A percentile compares a stretch with the other conserved stretches of the same genome.
These are phyloP conservation scores for Colletotrichum tofieldiae DNA, from an alignment of 2,329 filamentous ascomycete genomes.

Conservation along the genomic window DNA sequence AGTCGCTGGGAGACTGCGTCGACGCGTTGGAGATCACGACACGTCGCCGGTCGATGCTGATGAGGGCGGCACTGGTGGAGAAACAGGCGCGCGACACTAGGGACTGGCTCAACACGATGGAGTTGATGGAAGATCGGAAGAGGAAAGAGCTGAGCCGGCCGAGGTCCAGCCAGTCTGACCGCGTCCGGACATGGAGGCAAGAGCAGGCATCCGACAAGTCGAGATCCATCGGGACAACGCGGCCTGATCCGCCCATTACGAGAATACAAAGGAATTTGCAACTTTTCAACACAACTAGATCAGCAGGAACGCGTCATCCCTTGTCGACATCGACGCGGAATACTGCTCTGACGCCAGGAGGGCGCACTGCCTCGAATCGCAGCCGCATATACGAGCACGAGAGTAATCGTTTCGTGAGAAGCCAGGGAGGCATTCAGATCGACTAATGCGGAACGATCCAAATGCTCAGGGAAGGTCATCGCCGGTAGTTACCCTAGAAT, in stretches of 20 bases:
- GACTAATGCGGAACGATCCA: not conserved
- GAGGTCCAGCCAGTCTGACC: not conserved
- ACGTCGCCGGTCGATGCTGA: not conserved
- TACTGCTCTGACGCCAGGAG: not conserved
- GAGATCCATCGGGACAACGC: not conserved
- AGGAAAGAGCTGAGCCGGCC: not conserved
- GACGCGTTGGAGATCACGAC: not conserved
- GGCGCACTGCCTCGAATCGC: slow-evolving; percentile 14
- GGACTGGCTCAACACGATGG: not conserved
- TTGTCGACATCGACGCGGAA: not conserved
- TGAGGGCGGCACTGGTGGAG: slow-evolving; percentile 4
- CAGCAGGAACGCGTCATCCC: not conserved
- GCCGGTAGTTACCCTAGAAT: not conserved
- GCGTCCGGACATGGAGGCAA: slow-evolving; percentile 1
- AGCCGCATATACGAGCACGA: slow-evolving; percentile 2
- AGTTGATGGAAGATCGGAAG: not conserved
- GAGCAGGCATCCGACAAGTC: not conserved
- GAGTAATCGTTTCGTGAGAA: not conserved
- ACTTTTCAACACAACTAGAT: not conserved
- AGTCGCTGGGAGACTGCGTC: not conserved
- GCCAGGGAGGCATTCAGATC: not conserved
- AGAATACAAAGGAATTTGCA: no score
- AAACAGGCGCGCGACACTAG: slow-evolving; percentile 1
- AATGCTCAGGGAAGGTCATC: rapidly evolving
- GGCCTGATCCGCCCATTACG: not conserved